Percentiles rank a stretch among this genome's conserved stretches.
These are phyloP conservation scores for Butyriboletus loyo DNA, from an alignment of 768 basidiomycete genomes.

Conservation along the genomic window DNA sequence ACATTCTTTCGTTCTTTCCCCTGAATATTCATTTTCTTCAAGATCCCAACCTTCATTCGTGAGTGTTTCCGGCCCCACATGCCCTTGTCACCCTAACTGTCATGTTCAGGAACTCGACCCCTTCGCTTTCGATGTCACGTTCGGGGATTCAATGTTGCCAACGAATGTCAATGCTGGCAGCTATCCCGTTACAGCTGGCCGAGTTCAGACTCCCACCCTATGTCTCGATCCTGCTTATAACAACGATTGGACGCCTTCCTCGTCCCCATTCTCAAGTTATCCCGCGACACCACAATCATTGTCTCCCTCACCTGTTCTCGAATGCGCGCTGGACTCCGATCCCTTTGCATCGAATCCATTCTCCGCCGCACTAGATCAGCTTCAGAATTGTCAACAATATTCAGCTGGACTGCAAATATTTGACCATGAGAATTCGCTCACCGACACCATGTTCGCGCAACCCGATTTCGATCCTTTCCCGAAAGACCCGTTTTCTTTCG, in stretches of 20 bases:
- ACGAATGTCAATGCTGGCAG: slow-evolving; percentile 11
- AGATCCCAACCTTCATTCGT: slow-evolving; percentile 52
- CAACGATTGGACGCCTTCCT: slow-evolving; percentile 40
- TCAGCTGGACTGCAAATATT: slow-evolving; percentile 20
- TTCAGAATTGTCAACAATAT: slow-evolving; percentile 20
- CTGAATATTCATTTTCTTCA: slow-evolving; percentile 24
- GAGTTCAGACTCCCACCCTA: slow-evolving; percentile 32
- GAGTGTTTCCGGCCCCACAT: slow-evolving; percentile 25
- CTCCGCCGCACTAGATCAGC: slow-evolving; percentile 10
- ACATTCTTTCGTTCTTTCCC: slow-evolving; percentile 34
- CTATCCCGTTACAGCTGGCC: slow-evolving; percentile 22
- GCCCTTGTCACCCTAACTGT: slow-evolving; percentile 3
- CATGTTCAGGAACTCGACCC: slow-evolving; percentile 27
- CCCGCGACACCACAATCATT: slow-evolving; percentile 41
- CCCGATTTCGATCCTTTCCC: slow-evolving; percentile 22
- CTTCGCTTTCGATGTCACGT: slow-evolving; percentile 28
- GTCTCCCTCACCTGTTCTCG: slow-evolving; percentile 30
- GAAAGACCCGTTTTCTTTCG: slow-evolving; percentile 26
- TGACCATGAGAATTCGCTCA: slow-evolving; percentile 11
- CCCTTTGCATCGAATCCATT: slow-evolving; percentile 20
- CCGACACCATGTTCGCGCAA: slow-evolving; percentile 15
- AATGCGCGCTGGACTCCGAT: slow-evolving; percentile 21
- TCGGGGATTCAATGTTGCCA: slow-evolving; percentile 30
- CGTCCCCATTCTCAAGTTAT: slow-evolving; percentile 44
- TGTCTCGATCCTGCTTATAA: slow-evolving; percentile 41